Percentiles rank a stretch among this genome's conserved stretches.
These are phyloP conservation scores for Aspergillus jensenii DNA, from an alignment of 2,329 filamentous ascomycete genomes.

Conservation along the genomic window DNA sequence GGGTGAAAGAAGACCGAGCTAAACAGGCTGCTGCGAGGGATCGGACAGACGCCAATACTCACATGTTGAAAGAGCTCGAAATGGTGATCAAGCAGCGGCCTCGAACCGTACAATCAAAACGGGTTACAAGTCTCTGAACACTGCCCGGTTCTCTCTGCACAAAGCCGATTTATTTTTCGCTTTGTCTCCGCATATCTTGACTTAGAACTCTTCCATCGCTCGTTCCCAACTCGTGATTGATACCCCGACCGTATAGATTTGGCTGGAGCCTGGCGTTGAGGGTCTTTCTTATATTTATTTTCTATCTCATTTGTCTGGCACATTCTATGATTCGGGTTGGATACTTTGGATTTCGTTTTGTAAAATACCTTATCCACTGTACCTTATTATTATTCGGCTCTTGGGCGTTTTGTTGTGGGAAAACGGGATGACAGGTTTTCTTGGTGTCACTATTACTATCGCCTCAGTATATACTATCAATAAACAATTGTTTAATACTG, in stretches of 20 bases:
- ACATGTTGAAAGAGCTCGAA: conserved; percentile 90
- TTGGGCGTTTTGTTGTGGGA: background rate
- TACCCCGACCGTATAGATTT: conserved; percentile 36
- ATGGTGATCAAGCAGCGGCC: conserved; percentile 72
- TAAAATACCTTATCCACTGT: conserved; percentile 2
- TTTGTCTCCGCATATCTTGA: conserved; percentile 9
- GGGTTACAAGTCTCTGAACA: conserved; percentile 45
- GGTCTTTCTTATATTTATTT: conserved; percentile 13
- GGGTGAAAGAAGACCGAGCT: conserved; percentile 83
- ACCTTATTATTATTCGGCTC: background rate
- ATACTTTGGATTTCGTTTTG: conserved; percentile 6
- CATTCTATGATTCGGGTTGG: conserved; percentile 3
- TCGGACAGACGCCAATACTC: conserved; percentile 75
- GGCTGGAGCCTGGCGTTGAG: conserved; percentile 33
- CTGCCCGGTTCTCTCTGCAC: background rate
- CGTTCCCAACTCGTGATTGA: conserved; percentile 24
- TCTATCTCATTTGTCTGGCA: conserved; percentile 11
- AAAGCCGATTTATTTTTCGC: background rate
- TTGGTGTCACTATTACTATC: too few species aligned
- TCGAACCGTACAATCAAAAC: conserved; percentile 35
- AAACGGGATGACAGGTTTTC: too few species aligned
- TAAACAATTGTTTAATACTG: background rate
- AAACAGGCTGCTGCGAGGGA: conserved; percentile 70
- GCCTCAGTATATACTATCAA: background rate
- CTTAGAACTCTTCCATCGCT: background rate